Evolutionary conservation across 176 grass and related monocot genomes (phyloP), one percentile per base, ranked within the genome.

Genomic region (Paspalum vaginatum): DNA sequence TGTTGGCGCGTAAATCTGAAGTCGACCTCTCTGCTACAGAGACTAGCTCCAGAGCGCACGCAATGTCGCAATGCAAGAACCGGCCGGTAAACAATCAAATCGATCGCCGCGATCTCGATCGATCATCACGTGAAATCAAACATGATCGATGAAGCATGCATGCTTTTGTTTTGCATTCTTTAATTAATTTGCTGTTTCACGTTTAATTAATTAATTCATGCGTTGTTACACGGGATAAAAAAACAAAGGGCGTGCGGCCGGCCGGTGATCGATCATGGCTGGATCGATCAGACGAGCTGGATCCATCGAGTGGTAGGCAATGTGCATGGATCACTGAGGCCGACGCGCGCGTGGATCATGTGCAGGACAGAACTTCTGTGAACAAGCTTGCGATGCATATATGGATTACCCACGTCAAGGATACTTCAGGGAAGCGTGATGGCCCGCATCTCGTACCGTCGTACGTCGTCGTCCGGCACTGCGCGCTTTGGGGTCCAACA

Each of bases 191-290:
- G 26, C 60, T 65, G 63, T 11, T n/a, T 4, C 38, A n/a, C 17
- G 37, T 8, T 65, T 65, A 38, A 38, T n/a, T n/a, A n/a, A n/a
- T n/a, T n/a, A 70, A 60, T 70, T 82, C 58, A 42, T 72, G 68
- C 42, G 6, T 64, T 41, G 8, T 7, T 58, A 13, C 12, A 42
- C 79, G 62, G 48, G 47, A 24, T 7, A 20, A 25, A 2, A 2
- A 77, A 21, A 0, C 13, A 44, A 45, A 9, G 38, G 49, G 2
- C 1, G 3, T 2, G 5, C 40, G 17, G 55, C 20, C 7, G 0
- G 8, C 6, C 18, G 7, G 62, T 17, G 62, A 9, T 20, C 17
- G 62, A 9, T 20, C 17, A 7, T 9, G 15, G 37, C 7, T 9
- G 4, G 27, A 37, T 5, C 9, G 18, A 25, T 77, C 18, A 3